Conservation (phyloP, 257 asterid genomes). For the Lithospermum erythrorhizon region DNA sequence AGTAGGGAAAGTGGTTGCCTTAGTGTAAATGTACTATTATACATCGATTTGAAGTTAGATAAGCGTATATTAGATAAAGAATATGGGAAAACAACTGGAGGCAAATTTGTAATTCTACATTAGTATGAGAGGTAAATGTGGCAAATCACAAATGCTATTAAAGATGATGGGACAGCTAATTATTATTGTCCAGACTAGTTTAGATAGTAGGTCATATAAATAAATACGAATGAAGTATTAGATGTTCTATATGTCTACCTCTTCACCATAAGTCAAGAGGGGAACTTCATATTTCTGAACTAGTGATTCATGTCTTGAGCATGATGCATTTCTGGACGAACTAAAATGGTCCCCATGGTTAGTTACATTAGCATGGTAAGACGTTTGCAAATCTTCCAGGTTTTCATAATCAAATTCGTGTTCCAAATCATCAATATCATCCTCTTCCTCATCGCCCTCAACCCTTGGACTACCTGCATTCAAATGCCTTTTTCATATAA, state of each 20-base stretch:
- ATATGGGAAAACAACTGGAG: too few relatives aligned
- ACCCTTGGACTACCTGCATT: slow-evolving; percentile 75
- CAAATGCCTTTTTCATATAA: slow-evolving; percentile 3
- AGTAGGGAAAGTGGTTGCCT: neutral
- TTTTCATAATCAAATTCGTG: slow-evolving; percentile 55
- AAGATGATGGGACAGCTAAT: too few relatives aligned
- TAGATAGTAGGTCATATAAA: neutral
- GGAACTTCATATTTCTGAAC: slow-evolving; percentile 40
- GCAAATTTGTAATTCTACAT: too few relatives aligned
- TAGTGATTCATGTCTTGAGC: slow-evolving; percentile 25
- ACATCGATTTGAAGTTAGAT: too few relatives aligned
- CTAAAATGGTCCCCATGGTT: slow-evolving; percentile 27
- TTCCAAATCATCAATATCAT: slow-evolving; percentile 71
- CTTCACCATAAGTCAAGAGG: slow-evolving; percentile 71
- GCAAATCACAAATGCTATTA: too few relatives aligned
- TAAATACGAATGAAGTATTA: neutral
- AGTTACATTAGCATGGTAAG: slow-evolving; percentile 17
- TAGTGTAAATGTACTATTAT: too few relatives aligned
- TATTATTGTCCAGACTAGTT: too few relatives aligned
- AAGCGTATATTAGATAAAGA: too few relatives aligned
- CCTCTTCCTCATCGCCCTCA: slow-evolving; percentile 97
- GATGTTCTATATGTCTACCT: slow-evolving; percentile 33
- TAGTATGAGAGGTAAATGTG: too few relatives aligned
- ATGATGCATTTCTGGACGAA: slow-evolving; percentile 24
- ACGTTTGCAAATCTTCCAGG: slow-evolving; percentile 21